Conservation (phyloP, 1,284 basidiomycete species). For the Moesziomyces aphidis region DNA sequence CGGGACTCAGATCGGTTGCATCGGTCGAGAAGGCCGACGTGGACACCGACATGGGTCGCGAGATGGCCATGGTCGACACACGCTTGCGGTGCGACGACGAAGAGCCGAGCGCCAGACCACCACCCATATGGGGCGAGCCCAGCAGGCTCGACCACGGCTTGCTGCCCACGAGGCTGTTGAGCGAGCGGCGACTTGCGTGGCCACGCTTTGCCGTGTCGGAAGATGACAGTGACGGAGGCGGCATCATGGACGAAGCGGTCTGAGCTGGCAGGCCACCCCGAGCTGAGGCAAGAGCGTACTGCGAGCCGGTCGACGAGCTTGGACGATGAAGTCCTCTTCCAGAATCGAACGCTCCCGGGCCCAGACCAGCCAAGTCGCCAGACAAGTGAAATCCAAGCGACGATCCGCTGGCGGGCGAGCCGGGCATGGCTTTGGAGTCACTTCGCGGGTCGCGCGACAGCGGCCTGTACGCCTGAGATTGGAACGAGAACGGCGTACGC, state of each 20-base stretch:
- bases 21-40: constrained; percentile 37
- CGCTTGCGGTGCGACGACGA: constrained; percentile 22
- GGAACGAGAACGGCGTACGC: constrained; percentile 29
- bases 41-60: constrained; percentile 38
- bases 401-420: constrained; percentile 9
- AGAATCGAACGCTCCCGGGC: background rate
- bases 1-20: constrained; percentile 7
- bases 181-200: constrained; percentile 36
- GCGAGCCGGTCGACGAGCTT: constrained; percentile 11
- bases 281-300: background rate
- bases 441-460: constrained; percentile 19
- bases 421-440: constrained; percentile 5
- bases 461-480: constrained; percentile 28
- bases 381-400: background rate
- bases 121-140: constrained; percentile 27
- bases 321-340: constrained; percentile 5
- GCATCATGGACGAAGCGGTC: constrained; percentile 6
- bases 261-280: background rate
- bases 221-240: constrained; percentile 7
- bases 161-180: constrained; percentile 33
- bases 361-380: background rate
- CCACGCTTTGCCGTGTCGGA: constrained; percentile 10
- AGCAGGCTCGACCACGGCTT: constrained; percentile 39
- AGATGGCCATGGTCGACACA: constrained; percentile 27
- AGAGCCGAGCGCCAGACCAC: constrained; percentile 4